These are phyloP conservation scores for Penicillium sp. DNA, from an alignment of 2,329 filamentous ascomycete genomes.

Conservation along the genomic window DNA sequence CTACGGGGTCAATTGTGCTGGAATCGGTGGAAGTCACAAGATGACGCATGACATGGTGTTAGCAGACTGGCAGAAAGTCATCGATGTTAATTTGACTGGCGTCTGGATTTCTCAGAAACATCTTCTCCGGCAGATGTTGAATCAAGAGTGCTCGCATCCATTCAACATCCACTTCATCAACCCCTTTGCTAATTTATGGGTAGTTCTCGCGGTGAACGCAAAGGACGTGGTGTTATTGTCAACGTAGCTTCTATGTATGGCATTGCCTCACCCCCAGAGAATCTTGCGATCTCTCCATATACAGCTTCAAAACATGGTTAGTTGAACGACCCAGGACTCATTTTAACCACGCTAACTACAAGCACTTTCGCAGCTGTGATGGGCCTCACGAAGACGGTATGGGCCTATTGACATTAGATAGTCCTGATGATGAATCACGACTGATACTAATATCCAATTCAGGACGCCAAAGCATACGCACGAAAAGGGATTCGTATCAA, in stretches of 20 bases:
- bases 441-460: background rate
- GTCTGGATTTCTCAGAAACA: slow-evolving; percentile 62
- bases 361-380: slow-evolving; percentile 17
- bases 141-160: slow-evolving; percentile 22
- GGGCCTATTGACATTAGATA: background rate
- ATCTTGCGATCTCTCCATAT: slow-evolving; percentile 14
- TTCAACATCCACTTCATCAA: background rate
- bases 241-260: slow-evolving; percentile 27
- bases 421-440: background rate
- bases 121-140: slow-evolving; percentile 39
- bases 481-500: slow-evolving; percentile 60
- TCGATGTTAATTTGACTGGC: slow-evolving; percentile 59
- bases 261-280: slow-evolving; percentile 4
- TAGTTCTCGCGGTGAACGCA: slow-evolving; percentile 11
- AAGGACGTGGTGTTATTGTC: slow-evolving; percentile 26
- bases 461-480: slow-evolving; percentile 54
- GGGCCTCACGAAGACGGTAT: slow-evolving; percentile 24
- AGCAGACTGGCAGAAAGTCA: slow-evolving; percentile 54
- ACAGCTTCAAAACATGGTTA: slow-evolving; percentile 26
- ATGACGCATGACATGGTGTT: slow-evolving; percentile 52
- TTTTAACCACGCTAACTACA: slow-evolving; percentile 1
- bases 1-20: slow-evolving; percentile 60
- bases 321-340: background rate
- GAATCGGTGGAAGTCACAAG: slow-evolving; percentile 47
- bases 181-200: background rate